phyloP scores from a whole-genome alignment of 2,329 filamentous ascomycete genomes.

The Ophiostoma triangulosporum region DNA sequence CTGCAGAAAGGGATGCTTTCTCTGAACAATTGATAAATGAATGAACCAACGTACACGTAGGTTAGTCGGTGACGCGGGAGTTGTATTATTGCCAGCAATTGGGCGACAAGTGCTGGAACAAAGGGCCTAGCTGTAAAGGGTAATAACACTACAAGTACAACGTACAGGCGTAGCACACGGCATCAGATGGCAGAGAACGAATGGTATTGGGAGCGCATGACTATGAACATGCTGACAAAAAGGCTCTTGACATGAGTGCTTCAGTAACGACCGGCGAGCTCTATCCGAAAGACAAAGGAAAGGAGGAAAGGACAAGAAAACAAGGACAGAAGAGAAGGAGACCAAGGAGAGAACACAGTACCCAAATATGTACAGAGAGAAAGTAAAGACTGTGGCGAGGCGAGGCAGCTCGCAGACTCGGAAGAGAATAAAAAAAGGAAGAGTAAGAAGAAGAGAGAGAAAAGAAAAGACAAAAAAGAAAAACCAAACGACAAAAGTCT shows the following conservation, averaged over 20 bases:
- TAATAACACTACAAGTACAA: not conserved
- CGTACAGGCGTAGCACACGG: too few relatives aligned
- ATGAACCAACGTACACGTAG: too few relatives aligned
- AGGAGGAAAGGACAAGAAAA: not conserved
- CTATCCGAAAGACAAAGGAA: not conserved
- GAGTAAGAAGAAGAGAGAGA: not conserved
- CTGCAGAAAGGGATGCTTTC: too few relatives aligned
- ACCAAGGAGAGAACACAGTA: not conserved
- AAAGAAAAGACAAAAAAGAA: not conserved
- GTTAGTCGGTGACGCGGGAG: too few relatives aligned
- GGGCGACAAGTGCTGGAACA: too few relatives aligned
- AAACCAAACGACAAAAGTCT: slow-evolving; percentile 10
- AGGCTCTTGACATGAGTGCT: not conserved
- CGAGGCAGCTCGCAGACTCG: not conserved
- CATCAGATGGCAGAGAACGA: not conserved
- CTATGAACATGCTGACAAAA: not conserved
- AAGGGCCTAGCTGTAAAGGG: not conserved
- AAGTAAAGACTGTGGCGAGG: not conserved
- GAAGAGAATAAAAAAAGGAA: not conserved
- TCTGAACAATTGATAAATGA: too few relatives aligned
- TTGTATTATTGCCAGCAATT: too few relatives aligned
- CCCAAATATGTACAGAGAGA: not conserved
- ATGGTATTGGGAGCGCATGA: not conserved
- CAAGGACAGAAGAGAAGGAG: too few relatives aligned
- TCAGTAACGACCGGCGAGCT: not conserved